Base-by-base conservation (phyloP, 2,329 filamentous ascomycete genomes). In the Claviceps quebecensis region DNA sequence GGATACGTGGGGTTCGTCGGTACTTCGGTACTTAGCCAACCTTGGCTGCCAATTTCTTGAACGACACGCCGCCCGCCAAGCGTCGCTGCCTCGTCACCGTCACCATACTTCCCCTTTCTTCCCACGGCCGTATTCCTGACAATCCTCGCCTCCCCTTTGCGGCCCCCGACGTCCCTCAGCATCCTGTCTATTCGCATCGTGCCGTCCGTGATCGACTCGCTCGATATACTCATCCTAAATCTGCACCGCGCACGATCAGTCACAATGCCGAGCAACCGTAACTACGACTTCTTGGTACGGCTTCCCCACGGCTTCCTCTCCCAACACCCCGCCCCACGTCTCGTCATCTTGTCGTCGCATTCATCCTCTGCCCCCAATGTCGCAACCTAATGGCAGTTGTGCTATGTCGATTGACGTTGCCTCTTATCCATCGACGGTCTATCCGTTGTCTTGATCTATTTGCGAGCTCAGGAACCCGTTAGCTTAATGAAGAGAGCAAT, bases 211-310 rank as follows among this genome's bases (percentile, higher is more conserved):
- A 34, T 43, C 38, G 48, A 47, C 26, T 43, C 45, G 16, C 23
- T 44, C 45, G 14, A 43, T 36, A 26, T 26, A 36, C 44, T 46
- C 44, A 34, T 36, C 19, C 29, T 46, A 9, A 53, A 41, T 36
- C 46, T 49, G 48, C 46, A 53, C 41, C 48, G 49, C 46, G 48
- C 57, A 45, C 46, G 55, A n/a, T 53, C 53, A 57, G 58, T 57
- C 69, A 76, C 66, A 62, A 98, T 98, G 93, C 90, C 93, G 64
- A 88, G 87, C 70, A 94, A 91, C 77, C 83, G 93, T 72, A 98
- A 98, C 77, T 98, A 98, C 73, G 93, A 98, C 72, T 97, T 97
- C 72, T 78, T 98, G 72, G 91, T 97, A 83, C 66, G 83, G 57
- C 22, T 56, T 48, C 56, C 52, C 51, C 51, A n/a, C 26, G 16